Evolutionary conservation across 306 rosid genomes (phyloP).

Genomic region (Casuarina glauca): DNA sequence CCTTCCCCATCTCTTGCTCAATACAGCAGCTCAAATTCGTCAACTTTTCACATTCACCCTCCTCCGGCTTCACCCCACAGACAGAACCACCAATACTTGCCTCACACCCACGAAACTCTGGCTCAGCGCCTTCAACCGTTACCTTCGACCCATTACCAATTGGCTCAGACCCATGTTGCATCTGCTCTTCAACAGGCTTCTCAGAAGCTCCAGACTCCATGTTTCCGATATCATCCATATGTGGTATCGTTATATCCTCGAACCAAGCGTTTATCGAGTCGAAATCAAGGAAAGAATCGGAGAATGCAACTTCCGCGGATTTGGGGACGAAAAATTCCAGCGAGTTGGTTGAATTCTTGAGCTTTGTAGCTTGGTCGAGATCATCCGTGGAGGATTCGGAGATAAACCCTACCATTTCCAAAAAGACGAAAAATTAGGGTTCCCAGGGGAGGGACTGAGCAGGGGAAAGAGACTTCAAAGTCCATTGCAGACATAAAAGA

Average conservation of each 20-base stretch:
- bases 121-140: conserved; percentile 10
- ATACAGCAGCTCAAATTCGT: conserved; percentile 30
- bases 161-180: neutral
- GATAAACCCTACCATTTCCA: conserved; percentile 41
- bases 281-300: conserved; percentile 64
- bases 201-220: conserved; percentile 1
- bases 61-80: conserved; percentile 20
- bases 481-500: conserved; percentile 24
- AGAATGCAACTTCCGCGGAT: conserved; percentile 39
- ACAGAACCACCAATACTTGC: conserved; percentile 21
- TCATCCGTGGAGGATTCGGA: conserved; percentile 23
- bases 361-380: conserved; percentile 31
- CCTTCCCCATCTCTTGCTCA: conserved; percentile 51
- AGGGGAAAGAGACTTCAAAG: neutral
- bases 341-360: conserved; percentile 30
- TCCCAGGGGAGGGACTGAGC: neutral
- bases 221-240: conserved; percentile 33
- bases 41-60: conserved; percentile 19
- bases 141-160: neutral
- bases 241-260: conserved; percentile 26
- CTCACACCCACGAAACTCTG: neutral
- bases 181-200: neutral
- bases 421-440: neutral
- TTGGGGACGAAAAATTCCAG: conserved; percentile 29
- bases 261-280: conserved; percentile 50